phyloP scores from a whole-genome alignment of 1,284 basidiomycete species.

The Pyrrhoderma noxium region DNA sequence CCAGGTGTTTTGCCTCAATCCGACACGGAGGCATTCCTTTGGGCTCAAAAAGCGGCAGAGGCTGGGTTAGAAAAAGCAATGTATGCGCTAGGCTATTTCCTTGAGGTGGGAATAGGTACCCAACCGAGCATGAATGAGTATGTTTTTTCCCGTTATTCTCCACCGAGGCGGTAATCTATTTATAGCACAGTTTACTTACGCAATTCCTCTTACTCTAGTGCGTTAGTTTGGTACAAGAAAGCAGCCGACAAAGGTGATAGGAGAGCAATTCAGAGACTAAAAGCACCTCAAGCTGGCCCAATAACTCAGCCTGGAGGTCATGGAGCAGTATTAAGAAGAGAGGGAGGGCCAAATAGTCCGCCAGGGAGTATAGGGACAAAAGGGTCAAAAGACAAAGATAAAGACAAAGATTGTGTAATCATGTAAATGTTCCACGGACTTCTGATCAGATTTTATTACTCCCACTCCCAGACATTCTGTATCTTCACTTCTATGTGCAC shows the following conservation, averaged over 20 bases:
- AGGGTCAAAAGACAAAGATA: conserved; percentile 42
- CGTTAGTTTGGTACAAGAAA: conserved; percentile 79
- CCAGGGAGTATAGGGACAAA: conserved; percentile 36
- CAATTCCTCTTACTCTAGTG: conserved; percentile 33
- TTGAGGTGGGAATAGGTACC: conserved; percentile 88
- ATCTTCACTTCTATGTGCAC: not conserved
- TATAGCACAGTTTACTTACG: not conserved
- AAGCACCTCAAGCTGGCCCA: conserved; percentile 49
- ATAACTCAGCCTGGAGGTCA: conserved; percentile 19
- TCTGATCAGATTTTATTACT: not conserved
- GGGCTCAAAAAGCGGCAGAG: conserved; percentile 89
- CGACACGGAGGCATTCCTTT: conserved; percentile 94
- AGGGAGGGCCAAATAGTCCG: conserved; percentile 32
- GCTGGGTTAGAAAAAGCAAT: conserved; percentile 87
- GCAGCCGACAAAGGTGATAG: conserved; percentile 95
- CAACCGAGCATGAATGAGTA: conserved; percentile 60
- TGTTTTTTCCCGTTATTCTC: conserved; percentile 25
- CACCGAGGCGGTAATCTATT: not conserved
- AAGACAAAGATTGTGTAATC: conserved; percentile 77
- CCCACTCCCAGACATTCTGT: not conserved
- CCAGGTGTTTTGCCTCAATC: conserved; percentile 96
- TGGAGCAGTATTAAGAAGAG: conserved; percentile 22
- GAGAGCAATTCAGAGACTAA: conserved; percentile 84
- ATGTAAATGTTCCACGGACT: conserved; percentile 45
- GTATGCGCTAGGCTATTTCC: conserved; percentile 97